Conservation (phyloP, 208 protist genomes). For the Crithidia brevicula region DNA sequence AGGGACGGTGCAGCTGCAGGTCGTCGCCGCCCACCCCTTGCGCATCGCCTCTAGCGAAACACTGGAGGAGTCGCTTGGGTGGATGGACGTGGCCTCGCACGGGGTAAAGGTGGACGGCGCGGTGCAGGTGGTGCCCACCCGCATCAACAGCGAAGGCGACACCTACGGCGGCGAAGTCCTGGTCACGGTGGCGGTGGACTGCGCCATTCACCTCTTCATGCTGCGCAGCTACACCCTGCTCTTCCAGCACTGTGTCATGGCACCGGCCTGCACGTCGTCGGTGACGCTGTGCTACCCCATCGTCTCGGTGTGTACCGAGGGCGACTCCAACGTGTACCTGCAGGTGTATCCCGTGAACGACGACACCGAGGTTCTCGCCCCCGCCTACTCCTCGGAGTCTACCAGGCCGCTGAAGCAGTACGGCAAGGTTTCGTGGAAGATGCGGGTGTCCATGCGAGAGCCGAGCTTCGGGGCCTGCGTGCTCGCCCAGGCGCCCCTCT, state of each 20-base stretch:
- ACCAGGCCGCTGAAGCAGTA: conserved; percentile 31
- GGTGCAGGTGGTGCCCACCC: conserved; percentile 26
- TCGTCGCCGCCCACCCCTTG: conserved; percentile 36
- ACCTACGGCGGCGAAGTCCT: conserved; percentile 27
- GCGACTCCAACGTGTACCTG: conserved; percentile 34
- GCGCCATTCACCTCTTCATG: conserved; percentile 24
- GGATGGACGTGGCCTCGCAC: conserved; percentile 7
- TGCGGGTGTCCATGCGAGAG: conserved; percentile 30
- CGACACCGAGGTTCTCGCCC: conserved; percentile 29
- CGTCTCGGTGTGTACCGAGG: conserved; percentile 28
- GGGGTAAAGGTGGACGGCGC: conserved; percentile 21
- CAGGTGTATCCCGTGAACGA: conserved; percentile 35
- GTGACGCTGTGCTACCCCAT: conserved; percentile 30
- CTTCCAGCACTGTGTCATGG: conserved; percentile 35
- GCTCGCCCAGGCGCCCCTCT: conserved; percentile 24
- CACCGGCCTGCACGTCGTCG: conserved; percentile 16
- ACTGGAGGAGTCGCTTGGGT: conserved; percentile 16
- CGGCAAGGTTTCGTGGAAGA: conserved; percentile 38
- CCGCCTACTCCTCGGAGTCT: conserved; percentile 18
- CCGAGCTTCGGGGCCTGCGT: conserved; percentile 24
- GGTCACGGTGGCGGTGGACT: conserved; percentile 22
- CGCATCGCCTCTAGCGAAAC: conserved; percentile 27
- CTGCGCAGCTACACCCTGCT: conserved; percentile 29
- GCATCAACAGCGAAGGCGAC: conserved; percentile 13
- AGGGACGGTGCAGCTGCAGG: conserved; percentile 28